A percentile compares a stretch with the other conserved stretches of the same genome.
phyloP scores from a whole-genome alignment of 179 eudicot species.

The Silene coronaria region DNA sequence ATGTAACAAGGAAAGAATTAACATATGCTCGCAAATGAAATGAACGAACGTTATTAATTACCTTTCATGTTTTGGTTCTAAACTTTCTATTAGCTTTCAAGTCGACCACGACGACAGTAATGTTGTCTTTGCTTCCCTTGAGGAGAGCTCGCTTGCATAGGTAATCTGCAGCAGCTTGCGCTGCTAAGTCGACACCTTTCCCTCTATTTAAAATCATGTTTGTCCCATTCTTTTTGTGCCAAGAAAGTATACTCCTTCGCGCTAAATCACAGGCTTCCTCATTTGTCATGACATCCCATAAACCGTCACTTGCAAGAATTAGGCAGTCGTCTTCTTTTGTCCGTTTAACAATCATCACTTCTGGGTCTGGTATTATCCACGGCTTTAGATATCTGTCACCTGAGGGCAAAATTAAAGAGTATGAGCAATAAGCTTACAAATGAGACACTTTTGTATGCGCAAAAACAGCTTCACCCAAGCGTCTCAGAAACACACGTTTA shows the following conservation, averaged over 20 bases:
- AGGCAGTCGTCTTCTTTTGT: constrained; percentile 70
- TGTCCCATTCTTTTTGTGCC: constrained; percentile 65
- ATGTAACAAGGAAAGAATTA: constrained; percentile 31
- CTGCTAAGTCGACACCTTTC: constrained; percentile 46
- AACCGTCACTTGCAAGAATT: constrained; percentile 65
- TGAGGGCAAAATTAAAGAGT: constrained; percentile 15
- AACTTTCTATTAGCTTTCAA: constrained; percentile 65
- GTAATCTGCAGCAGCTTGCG: constrained; percentile 70
- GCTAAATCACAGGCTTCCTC: constrained; percentile 73
- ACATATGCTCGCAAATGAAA: constrained; percentile 29
- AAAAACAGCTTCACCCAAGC: neutral
- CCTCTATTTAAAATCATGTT: constrained; percentile 34
- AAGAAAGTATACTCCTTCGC: constrained; percentile 55
- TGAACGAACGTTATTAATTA: neutral
- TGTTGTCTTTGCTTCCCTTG: constrained; percentile 73
- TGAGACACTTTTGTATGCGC: neutral
- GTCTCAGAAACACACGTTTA: neutral
- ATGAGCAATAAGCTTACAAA: neutral
- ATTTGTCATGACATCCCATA: constrained; percentile 76
- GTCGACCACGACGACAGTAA: constrained; percentile 69
- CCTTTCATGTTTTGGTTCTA: constrained; percentile 43
- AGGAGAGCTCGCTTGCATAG: constrained; percentile 61
- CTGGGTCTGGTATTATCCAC: constrained; percentile 73
- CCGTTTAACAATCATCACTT: constrained; percentile 51
- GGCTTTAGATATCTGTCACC: constrained; percentile 80